A percentile compares a stretch with the other conserved stretches of the same genome.
Conservation (phyloP, 768 basidiomycete genomes). For the Naematelia encephala region DNA sequence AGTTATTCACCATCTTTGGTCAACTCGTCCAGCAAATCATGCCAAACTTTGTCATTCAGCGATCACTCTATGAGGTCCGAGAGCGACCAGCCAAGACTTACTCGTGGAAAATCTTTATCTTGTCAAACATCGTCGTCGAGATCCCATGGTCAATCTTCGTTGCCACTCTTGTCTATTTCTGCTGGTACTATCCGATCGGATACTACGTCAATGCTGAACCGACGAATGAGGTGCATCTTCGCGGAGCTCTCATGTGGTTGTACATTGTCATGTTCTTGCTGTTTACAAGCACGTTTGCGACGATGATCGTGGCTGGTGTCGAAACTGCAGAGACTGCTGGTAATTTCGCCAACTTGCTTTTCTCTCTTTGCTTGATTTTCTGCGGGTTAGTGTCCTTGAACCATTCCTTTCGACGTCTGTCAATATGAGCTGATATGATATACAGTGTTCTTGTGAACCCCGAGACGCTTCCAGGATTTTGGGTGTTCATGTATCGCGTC, state of each 20-base stretch:
- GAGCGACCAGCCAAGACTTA: conserved; percentile 51
- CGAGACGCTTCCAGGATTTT: conserved; percentile 46
- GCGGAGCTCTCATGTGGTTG: conserved; percentile 54
- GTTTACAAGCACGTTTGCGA: conserved; percentile 51
- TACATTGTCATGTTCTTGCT: conserved; percentile 52
- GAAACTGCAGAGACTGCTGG: conserved; percentile 53
- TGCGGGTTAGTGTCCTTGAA: conserved; percentile 51
- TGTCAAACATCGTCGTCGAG: conserved; percentile 50
- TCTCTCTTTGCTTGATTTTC: conserved; percentile 54
- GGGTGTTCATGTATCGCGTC: conserved; percentile 47
- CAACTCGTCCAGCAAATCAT: conserved; percentile 50
- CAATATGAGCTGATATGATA: not conserved
- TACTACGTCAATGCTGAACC: conserved; percentile 53
- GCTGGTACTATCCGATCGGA: conserved; percentile 52
- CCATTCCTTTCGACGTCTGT: not conserved
- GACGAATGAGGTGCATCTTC: conserved; percentile 49
- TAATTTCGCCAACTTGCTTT: conserved; percentile 53
- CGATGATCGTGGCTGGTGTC: conserved; percentile 51
- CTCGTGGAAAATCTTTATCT: conserved; percentile 48
- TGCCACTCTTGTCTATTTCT: conserved; percentile 47
- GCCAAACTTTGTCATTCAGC: conserved; percentile 50
- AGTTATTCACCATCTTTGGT: conserved; percentile 50
- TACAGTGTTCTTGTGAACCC: conserved; percentile 43
- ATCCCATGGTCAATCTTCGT: conserved; percentile 39
- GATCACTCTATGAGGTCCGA: conserved; percentile 49